Base-by-base conservation (phyloP, 108 stramenopile species). In the Nitzschia sp. region DNA sequence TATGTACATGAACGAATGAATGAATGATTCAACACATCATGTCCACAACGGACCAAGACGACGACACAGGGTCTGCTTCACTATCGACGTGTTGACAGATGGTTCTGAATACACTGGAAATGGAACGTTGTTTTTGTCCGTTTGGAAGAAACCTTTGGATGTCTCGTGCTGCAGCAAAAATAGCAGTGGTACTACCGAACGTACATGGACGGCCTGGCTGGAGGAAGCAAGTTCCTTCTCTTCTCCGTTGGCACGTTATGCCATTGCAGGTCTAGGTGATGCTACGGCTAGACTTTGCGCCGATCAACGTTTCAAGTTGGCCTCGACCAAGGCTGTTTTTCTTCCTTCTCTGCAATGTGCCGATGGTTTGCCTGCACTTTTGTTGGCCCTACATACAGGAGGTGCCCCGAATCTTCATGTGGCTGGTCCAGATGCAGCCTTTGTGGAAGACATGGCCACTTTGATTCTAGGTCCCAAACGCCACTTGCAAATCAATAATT, bases 41-140 rank as follows among this genome's bases (percentile, higher is more conserved):
- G 29, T 5, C 5, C 29, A 34, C 29, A 34, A 34, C 1, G 29
- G 29, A 34, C 29, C 3, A 34, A 1, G 29, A 34, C 29, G 5
- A 34, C 29, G 5, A 34, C 29, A 34, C 39, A 59, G 8, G 14
- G 44, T 74, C 38, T 74, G 65, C 46, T 74, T 51, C 52, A 64
- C 83, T n/a, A 24, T 91, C 17, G 87, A 91, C 24, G 75, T 86
- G 15, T 59, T 91, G 24, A 83, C 86, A 2, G 90, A 91, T 66
- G 90, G 90, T 22, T 86, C 85, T 40, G 87, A 87, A 55, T 63
- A 74, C 39, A 80, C 86, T 9, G 88, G 88, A 20, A 59, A 65
- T 25, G 84, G 82, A 0, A 85, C 83, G 37, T 56, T 92, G 20
- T 92, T 92, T 62, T 67, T 92, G 0, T 86, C 86, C 15, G 76